Evolutionary conservation across 2,329 filamentous ascomycete species (phyloP).

Genomic region (Colletotrichum camelliae): DNA sequence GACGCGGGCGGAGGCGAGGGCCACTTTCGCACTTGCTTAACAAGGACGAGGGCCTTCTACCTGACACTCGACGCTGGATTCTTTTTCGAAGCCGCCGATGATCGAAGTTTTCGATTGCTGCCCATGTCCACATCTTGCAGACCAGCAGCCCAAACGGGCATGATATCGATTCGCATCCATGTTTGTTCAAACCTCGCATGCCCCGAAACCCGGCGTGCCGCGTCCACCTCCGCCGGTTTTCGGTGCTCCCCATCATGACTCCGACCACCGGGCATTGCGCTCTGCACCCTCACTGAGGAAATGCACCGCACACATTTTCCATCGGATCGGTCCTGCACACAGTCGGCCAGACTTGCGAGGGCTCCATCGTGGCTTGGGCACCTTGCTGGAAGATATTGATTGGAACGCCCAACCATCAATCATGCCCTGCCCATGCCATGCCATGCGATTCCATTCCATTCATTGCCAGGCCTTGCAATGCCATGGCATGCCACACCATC

Average conservation of each 20-base stretch:
- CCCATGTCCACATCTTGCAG: neutral
- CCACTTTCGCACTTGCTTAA: neutral
- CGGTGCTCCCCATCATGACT: constrained; percentile 21
- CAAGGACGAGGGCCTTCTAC: neutral
- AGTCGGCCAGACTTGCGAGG: neutral
- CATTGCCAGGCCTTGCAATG: neutral
- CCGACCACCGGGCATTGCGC: constrained; percentile 21
- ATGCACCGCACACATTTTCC: neutral
- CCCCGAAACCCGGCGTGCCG: constrained; percentile 22
- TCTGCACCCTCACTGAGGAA: neutral
- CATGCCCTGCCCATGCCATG: neutral
- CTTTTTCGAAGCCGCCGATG: neutral
- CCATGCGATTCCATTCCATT: neutral
- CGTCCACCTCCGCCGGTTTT: constrained; percentile 19
- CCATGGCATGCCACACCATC: neutral
- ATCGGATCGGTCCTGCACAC: neutral
- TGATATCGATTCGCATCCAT: neutral
- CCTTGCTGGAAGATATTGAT: neutral
- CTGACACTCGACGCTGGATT: neutral
- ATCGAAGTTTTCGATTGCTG: neutral
- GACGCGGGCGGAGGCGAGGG: neutral
- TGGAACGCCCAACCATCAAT: neutral
- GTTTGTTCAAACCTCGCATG: constrained; percentile 10
- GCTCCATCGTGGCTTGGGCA: neutral
- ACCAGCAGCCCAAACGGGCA: neutral